Base-by-base conservation (phyloP, 2,329 filamentous ascomycete species). In the Malbranchea zuffiana region DNA sequence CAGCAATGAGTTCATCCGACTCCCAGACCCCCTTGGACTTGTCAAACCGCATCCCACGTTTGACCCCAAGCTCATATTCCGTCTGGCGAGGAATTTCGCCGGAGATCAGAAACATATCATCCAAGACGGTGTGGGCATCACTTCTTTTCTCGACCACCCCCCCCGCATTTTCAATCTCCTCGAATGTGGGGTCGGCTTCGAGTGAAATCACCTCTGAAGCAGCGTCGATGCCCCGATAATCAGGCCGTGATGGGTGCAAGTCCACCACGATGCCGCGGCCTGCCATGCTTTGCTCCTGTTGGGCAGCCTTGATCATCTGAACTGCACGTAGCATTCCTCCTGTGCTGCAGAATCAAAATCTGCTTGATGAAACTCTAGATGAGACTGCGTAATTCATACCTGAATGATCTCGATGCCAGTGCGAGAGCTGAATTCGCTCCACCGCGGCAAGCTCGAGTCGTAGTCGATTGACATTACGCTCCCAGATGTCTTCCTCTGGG, bases 381-480 rank as follows among this genome's bases (percentile, higher is more conserved):
- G 28, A 15, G n/a, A 13, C 5, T 6, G 3, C 4, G 15, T 8
- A 6, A 18, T 5, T 44, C 47, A n/a, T 35, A 62, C 67, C 67
- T 17, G 68, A 71, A 44, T 74, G 68, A 43, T 74, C 68, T 25
- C 69, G 61, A 52, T 74, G 68, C 70, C 70, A 72, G 45, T 71
- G 66, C 4, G 66, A 69, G 16, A 73, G 51, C 32, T 69, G 60
- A 13, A 72, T 61, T 10, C 63, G 40, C 43, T 72, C 69, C 16
- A 74, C 54, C 0, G 50, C 45, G 1, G 58, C 50, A 3, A 70
- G 49, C 45, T 68, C 57, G 1, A 63, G 53, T 17, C 55, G 49
- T 12, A 71, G 49, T 2, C 69, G 57, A 3, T 52, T 60, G 3
- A 56, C 61, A 43, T 74, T 74, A n/a, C 59, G 53, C 44, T 68